Percentiles rank a stretch among this genome's conserved stretches.
Evolutionary conservation across 805 yeast genomes (phyloP).

Genomic region (Candida montana): DNA sequence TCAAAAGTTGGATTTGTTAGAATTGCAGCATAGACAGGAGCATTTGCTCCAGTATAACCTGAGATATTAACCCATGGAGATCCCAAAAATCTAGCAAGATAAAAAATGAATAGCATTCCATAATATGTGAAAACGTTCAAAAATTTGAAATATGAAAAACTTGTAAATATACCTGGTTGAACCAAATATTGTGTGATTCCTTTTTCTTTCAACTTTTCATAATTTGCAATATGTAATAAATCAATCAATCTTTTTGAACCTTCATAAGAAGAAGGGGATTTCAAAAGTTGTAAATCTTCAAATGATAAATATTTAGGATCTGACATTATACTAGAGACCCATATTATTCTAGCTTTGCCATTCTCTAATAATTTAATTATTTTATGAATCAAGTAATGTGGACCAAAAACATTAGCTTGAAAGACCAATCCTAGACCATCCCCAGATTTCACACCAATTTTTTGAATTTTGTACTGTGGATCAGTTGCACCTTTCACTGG

Average conservation of each 20-base stretch:
- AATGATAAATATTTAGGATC: conserved; percentile 67
- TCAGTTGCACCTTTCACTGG: conserved; percentile 84
- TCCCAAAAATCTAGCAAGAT: conserved; percentile 75
- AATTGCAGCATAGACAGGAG: conserved; percentile 66
- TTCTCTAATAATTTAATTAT: conserved; percentile 47
- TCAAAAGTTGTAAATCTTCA: conserved; percentile 67
- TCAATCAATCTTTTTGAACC: conserved; percentile 89
- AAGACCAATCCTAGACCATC: conserved; percentile 87
- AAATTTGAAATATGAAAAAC: conserved; percentile 71
- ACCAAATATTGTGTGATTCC: conserved; percentile 71
- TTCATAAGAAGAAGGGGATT: conserved; percentile 70
- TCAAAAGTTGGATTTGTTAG: conserved; percentile 43
- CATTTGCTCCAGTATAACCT: conserved; percentile 87
- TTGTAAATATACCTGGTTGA: conserved; percentile 92
- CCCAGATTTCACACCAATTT: conserved; percentile 63
- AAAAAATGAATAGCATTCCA: conserved; percentile 82
- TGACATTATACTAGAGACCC: conserved; percentile 86
- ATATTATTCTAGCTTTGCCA: conserved; percentile 62
- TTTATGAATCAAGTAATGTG: conserved; percentile 75
- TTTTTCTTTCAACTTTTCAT: conserved; percentile 40
- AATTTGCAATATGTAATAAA: conserved; percentile 71
- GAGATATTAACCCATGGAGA: conserved; percentile 85
- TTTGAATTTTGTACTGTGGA: conserved; percentile 82
- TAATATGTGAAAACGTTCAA: conserved; percentile 75
- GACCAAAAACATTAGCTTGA: conserved; percentile 96